Base-by-base conservation (phyloP, 441 rosid species). In the Adansonia rubrostipa region DNA sequence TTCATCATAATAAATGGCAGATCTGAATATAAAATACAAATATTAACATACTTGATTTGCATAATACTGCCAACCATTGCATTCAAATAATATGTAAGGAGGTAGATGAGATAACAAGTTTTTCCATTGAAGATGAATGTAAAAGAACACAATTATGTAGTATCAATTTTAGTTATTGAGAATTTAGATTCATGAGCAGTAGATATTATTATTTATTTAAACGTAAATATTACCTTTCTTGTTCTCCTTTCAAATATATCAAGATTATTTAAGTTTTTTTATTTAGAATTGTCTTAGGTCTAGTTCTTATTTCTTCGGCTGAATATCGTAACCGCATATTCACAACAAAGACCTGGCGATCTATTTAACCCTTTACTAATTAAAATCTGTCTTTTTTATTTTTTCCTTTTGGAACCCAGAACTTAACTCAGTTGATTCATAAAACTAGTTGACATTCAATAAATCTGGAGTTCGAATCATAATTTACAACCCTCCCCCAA, bases 31-130 rank as follows among this genome's bases (percentile, higher is more conserved):
- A 28, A 28, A 33, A 36, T 28, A 50, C 6, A 50, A 51, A 28
- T 71, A 71, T 51, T 51, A 13, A 40, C 75, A 33, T 3, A 71
- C 33, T n/a, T 71, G n/a, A 24, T 33, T 71, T 33, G 62, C 14
- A 28, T 24, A 71, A 28, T 50, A 14, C 44, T 71, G 13, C 74
- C 14, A 50, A 68, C 51, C 6, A 10, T 42, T 22, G 42, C 47
- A 9, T 33, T 71, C 28, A 53, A 33, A 71, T 71, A 62, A 71
- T 28, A 48, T 50, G 44, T 24, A 8, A 50, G 44, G 19, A 50
- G 44, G 44, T 50, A 28, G 17, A 70, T 22, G 2, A 22, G 2
- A 45, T 19, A 11, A 11, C 33, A 45, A 69, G 60, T 24, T 33
- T 71, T 53, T 68, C 56, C 11, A 20, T 17, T 2, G 71, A 0